Percentiles rank a stretch among this genome's conserved stretches.
Evolutionary conservation across 2,329 filamentous ascomycete genomes (phyloP).

Genomic region (Meredithiella fracta): DNA sequence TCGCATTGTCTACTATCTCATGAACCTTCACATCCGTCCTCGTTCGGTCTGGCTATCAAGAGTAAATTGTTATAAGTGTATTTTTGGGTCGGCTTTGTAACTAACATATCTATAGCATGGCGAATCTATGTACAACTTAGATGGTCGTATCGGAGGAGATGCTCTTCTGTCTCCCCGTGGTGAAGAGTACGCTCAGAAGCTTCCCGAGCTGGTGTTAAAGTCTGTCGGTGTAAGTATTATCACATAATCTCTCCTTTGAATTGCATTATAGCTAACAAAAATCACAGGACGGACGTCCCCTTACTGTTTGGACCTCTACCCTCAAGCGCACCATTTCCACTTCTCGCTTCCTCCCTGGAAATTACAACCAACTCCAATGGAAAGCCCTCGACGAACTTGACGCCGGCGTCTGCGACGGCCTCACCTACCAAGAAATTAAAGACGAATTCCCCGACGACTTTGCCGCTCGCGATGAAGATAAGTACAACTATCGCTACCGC

Average conservation of each 20-base stretch:
- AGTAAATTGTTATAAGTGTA: conserved; percentile 32
- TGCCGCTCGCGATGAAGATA: conserved; percentile 86
- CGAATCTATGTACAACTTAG: conserved; percentile 82
- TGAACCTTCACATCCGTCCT: conserved; percentile 95
- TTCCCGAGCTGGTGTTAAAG: conserved; percentile 69
- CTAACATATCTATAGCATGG: conserved; percentile 49
- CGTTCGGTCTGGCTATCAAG: conserved; percentile 92
- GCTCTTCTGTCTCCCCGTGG: conserved; percentile 73
- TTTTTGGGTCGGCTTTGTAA: background rate
- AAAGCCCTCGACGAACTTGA: conserved; percentile 96
- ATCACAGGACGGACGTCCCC: conserved; percentile 38
- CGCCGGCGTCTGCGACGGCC: conserved; percentile 85
- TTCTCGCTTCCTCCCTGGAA: conserved; percentile 58
- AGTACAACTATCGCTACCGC: conserved; percentile 98
- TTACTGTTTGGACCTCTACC: conserved; percentile 47
- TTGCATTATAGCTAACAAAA: conserved; percentile 12
- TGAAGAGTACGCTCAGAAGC: conserved; percentile 67
- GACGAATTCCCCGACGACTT: conserved; percentile 88
- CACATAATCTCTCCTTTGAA: background rate
- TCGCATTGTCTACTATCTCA: conserved; percentile 91
- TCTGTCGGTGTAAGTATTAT: conserved; percentile 58
- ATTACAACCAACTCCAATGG: conserved; percentile 94
- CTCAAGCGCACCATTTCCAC: conserved; percentile 79
- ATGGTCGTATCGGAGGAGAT: conserved; percentile 84
- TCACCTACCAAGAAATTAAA: conserved; percentile 92